phyloP scores from a whole-genome alignment of 306 rosid species.

The Dryas drummondii region DNA sequence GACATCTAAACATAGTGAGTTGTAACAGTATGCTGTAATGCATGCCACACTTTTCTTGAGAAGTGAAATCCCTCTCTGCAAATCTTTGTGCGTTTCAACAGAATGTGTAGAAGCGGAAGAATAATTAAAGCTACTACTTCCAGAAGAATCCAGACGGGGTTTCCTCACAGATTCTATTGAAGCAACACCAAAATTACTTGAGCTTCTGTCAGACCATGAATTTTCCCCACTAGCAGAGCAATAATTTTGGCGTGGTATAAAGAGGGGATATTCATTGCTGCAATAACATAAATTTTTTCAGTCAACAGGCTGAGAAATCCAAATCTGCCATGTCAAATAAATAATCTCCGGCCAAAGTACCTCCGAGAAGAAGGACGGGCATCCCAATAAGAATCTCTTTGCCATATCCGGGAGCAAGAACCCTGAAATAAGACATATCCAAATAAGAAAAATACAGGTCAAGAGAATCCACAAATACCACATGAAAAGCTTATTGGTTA shows the following conservation, averaged over 20 bases:
- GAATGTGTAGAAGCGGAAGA: conserved; percentile 78
- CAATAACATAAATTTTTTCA: conserved; percentile 28
- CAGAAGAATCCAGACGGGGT: conserved; percentile 70
- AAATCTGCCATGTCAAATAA: conserved; percentile 18
- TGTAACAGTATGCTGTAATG: conserved; percentile 78
- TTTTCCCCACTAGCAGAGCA: conserved; percentile 81
- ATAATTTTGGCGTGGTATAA: conserved; percentile 90
- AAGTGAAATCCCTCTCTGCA: conserved; percentile 94
- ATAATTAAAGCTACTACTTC: conserved; percentile 71
- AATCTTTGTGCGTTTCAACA: conserved; percentile 69
- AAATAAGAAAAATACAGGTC: conserved; percentile 7
- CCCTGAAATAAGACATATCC: conserved; percentile 51
- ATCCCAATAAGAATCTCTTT: conserved; percentile 87
- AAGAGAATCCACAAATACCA: not conserved
- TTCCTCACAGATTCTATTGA: conserved; percentile 95
- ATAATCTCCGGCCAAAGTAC: conserved; percentile 41
- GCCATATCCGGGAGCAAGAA: conserved; percentile 98
- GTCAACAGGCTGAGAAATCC: conserved; percentile 28
- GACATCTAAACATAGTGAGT: conserved; percentile 75
- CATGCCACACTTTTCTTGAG: conserved; percentile 95
- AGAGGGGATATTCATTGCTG: conserved; percentile 95
- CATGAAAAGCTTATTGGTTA: not conserved
- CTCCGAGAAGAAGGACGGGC: conserved; percentile 84
- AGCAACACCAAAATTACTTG: conserved; percentile 88
- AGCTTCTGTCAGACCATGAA: conserved; percentile 94